Conservation (phyloP, 2,329 filamentous ascomycete species). For the Niveomyces coronatus region DNA sequence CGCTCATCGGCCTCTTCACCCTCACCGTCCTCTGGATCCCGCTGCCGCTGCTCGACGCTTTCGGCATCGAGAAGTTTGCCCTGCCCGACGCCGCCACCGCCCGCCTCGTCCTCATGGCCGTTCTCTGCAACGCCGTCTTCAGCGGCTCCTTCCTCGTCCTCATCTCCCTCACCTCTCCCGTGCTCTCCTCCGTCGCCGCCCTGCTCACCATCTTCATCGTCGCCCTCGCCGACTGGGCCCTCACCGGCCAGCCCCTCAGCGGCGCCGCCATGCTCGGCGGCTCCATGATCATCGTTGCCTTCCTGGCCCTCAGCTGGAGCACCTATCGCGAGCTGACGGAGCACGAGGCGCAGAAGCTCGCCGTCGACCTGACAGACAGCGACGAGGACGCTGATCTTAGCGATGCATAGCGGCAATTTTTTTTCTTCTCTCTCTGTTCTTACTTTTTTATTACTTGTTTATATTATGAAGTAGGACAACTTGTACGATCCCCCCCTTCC, state of each 20-base stretch:
- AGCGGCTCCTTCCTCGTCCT: constrained; percentile 88
- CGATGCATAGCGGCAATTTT: constrained; percentile 11
- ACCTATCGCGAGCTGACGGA: constrained; percentile 91
- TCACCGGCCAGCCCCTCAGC: constrained; percentile 68
- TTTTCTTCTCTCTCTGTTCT: background rate
- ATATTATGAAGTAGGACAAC: background rate
- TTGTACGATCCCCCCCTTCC: no score
- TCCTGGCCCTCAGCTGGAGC: constrained; percentile 78
- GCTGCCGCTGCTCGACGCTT: constrained; percentile 68
- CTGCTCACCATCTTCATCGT: constrained; percentile 96
- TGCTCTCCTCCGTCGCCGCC: constrained; percentile 84
- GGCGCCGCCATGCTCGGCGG: constrained; percentile 73
- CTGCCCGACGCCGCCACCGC: constrained; percentile 69
- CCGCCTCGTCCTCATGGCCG: constrained; percentile 68
- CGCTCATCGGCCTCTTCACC: constrained; percentile 78
- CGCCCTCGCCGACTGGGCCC: constrained; percentile 78
- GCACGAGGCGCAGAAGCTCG: constrained; percentile 53
- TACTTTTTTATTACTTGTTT: background rate
- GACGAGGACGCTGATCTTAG: constrained; percentile 35
- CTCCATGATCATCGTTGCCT: constrained; percentile 76
- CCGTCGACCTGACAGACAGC: constrained; percentile 35
- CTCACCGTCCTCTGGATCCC: constrained; percentile 85
- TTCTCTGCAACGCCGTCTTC: constrained; percentile 82
- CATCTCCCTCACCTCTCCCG: constrained; percentile 85
- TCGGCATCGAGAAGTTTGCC: constrained; percentile 73